phyloP scores from a whole-genome alignment of 2,329 filamentous ascomycete species.

The Arthroderma sp. region DNA sequence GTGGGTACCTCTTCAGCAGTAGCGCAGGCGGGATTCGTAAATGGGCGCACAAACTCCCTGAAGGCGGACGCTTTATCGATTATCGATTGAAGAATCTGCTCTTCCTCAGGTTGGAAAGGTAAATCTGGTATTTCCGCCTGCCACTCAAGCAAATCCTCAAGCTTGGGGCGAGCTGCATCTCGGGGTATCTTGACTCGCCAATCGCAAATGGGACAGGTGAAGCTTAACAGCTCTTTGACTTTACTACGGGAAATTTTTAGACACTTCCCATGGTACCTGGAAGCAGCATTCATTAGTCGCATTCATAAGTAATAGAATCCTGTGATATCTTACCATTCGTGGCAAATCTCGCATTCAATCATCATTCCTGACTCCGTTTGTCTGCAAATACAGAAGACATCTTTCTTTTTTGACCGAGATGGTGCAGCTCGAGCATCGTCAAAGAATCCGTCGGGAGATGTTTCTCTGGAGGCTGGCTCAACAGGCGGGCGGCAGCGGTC shows the following conservation, averaged over 20 bases:
- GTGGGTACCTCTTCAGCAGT: conserved; percentile 78
- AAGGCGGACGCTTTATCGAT: conserved; percentile 75
- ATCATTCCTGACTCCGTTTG: conserved; percentile 93
- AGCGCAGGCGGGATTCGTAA: conserved; percentile 67
- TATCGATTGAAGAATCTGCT: conserved; percentile 72
- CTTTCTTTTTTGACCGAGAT: conserved; percentile 47
- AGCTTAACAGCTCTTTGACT: conserved; percentile 96
- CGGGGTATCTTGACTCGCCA: conserved; percentile 94
- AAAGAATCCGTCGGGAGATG: conserved; percentile 48
- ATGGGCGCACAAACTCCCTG: conserved; percentile 64
- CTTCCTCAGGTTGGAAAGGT: conserved; percentile 93
- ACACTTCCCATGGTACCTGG: conserved; percentile 92
- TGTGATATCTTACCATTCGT: conserved; percentile 69
- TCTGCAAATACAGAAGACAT: conserved; percentile 95
- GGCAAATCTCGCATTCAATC: conserved; percentile 97
- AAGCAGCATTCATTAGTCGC: conserved; percentile 16
- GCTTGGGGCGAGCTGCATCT: conserved; percentile 85
- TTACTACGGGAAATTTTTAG: conserved; percentile 95
- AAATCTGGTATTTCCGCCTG: conserved; percentile 66
- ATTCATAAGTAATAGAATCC: neutral
- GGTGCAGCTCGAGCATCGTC: conserved; percentile 27
- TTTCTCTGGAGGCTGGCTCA: conserved; percentile 79
- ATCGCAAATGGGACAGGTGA: conserved; percentile 95
- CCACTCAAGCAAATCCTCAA: conserved; percentile 77
- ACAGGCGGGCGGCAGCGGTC: conserved; percentile 83